Conservation (phyloP, 2,329 filamentous ascomycete species). For the Ramularia collo-cygni region DNA sequence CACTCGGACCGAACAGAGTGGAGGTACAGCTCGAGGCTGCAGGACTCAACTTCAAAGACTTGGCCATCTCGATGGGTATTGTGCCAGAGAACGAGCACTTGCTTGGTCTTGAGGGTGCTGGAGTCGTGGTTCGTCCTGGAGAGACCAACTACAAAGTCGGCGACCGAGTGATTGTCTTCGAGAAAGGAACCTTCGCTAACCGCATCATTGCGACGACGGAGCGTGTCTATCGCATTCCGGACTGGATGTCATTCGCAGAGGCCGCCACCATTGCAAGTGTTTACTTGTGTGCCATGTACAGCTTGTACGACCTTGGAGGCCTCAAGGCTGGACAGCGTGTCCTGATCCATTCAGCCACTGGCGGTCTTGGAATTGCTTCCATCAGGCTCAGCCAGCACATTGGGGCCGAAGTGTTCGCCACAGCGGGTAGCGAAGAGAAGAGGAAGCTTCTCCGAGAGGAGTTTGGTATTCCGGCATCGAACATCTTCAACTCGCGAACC, state of each 20-base stretch:
- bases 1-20: not conserved
- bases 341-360: slow-evolving; percentile 28
- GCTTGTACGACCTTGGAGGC: slow-evolving; percentile 6
- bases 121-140: slow-evolving; percentile 22
- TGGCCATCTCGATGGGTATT: slow-evolving; percentile 6
- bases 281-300: slow-evolving; percentile 8
- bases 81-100: slow-evolving; percentile 13
- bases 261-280: slow-evolving; percentile 13
- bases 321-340: slow-evolving; percentile 26
- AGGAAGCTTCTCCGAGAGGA: slow-evolving; percentile 13
- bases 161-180: slow-evolving; percentile 16
- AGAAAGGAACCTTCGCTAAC: slow-evolving; percentile 13
- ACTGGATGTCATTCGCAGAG: slow-evolving; percentile 14
- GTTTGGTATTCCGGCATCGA: slow-evolving; percentile 19
- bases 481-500: slow-evolving; percentile 26
- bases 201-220: not conserved
- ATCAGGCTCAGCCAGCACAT: slow-evolving; percentile 19
- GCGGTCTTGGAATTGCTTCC: slow-evolving; percentile 24
- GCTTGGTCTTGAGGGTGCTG: slow-evolving; percentile 32
- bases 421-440: slow-evolving; percentile 23
- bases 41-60: slow-evolving; percentile 16
- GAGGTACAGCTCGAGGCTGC: slow-evolving; percentile 14
- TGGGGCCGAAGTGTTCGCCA: slow-evolving; percentile 22
- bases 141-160: slow-evolving; percentile 22
- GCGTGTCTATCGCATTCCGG: slow-evolving; percentile 9